Percentiles rank a stretch among this genome's conserved stretches.
Conservation (phyloP, 2,329 filamentous ascomycete genomes). For the Keithomyces neogunnii region DNA sequence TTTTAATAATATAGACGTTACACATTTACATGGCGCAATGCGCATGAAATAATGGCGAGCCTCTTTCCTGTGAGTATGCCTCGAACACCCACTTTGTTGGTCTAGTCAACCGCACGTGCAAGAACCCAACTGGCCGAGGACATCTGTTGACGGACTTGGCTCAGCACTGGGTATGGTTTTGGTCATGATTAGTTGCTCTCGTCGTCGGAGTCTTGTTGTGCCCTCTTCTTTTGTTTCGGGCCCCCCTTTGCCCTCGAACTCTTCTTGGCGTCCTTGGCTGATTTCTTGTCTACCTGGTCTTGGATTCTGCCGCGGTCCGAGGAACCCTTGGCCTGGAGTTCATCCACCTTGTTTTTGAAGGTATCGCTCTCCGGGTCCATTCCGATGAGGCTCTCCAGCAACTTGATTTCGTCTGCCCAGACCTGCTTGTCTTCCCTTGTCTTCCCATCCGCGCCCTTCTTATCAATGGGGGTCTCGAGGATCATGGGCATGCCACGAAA, state of each 20-base stretch:
- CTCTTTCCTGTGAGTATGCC: no score
- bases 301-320: slow-evolving; percentile 67
- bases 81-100: no score
- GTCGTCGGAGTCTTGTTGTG: slow-evolving; percentile 22
- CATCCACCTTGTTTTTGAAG: slow-evolving; percentile 57
- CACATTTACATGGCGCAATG: no score
- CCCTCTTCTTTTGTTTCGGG: slow-evolving; percentile 25
- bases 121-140: not conserved
- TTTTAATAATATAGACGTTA: no score
- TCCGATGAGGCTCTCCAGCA: slow-evolving; percentile 79
- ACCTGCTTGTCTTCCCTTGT: slow-evolving; percentile 68
- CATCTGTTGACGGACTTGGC: no score
- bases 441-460: slow-evolving; percentile 55
- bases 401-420: slow-evolving; percentile 92
- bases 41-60: no score
- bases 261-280: slow-evolving; percentile 45
- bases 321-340: slow-evolving; percentile 59
- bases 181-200: slow-evolving; percentile 21
- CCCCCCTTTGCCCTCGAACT: slow-evolving; percentile 1
- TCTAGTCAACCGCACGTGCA: not conserved
- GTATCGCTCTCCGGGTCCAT: slow-evolving; percentile 70
- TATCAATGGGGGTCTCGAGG: slow-evolving; percentile 89
- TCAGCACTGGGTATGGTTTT: not conserved
- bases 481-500: slow-evolving; percentile 82
- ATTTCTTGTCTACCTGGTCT: slow-evolving; percentile 71